These are phyloP conservation scores for Diaporthe helianthi DNA, from an alignment of 2,329 filamentous ascomycete genomes.

Conservation along the genomic window DNA sequence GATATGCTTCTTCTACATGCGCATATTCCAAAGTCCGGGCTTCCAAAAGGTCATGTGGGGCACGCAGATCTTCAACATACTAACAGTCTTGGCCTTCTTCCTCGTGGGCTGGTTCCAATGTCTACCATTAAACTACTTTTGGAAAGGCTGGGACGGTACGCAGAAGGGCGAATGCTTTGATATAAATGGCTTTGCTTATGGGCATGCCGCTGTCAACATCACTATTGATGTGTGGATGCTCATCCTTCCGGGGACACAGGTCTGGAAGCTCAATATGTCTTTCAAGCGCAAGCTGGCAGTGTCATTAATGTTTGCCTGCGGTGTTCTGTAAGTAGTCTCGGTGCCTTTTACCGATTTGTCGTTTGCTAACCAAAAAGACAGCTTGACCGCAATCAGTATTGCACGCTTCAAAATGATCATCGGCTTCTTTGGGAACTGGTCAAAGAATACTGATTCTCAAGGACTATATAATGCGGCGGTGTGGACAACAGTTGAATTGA, in stretches of 20 bases:
- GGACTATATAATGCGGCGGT: slow-evolving; percentile 8
- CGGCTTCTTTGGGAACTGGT: slow-evolving; percentile 6
- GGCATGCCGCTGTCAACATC: slow-evolving; percentile 50
- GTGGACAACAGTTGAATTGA: slow-evolving; percentile 20
- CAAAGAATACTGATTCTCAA: not conserved
- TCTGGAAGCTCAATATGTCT: slow-evolving; percentile 48
- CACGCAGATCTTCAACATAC: slow-evolving; percentile 7
- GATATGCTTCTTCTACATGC: slow-evolving; percentile 25
- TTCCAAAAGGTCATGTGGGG: slow-evolving; percentile 4
- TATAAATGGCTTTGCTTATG: slow-evolving; percentile 35
- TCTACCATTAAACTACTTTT: not conserved
- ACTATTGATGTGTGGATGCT: slow-evolving; percentile 49
- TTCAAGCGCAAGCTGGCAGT: slow-evolving; percentile 49
- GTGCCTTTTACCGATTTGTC: not conserved
- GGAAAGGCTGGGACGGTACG: not conserved
- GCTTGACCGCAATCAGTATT: slow-evolving; percentile 44
- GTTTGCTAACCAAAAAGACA: slow-evolving; percentile 7
- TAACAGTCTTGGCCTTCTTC: not conserved
- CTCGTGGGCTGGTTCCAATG: not conserved
- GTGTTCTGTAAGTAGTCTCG: slow-evolving; percentile 33
- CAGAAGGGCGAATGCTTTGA: slow-evolving; percentile 2
- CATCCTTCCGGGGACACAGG: slow-evolving; percentile 47
- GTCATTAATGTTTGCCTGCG: slow-evolving; percentile 48
- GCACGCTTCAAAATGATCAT: slow-evolving; percentile 37
- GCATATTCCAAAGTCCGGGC: not conserved